Evolutionary conservation across 768 basidiomycete species (phyloP).

Genomic region (Mycena floridula): DNA sequence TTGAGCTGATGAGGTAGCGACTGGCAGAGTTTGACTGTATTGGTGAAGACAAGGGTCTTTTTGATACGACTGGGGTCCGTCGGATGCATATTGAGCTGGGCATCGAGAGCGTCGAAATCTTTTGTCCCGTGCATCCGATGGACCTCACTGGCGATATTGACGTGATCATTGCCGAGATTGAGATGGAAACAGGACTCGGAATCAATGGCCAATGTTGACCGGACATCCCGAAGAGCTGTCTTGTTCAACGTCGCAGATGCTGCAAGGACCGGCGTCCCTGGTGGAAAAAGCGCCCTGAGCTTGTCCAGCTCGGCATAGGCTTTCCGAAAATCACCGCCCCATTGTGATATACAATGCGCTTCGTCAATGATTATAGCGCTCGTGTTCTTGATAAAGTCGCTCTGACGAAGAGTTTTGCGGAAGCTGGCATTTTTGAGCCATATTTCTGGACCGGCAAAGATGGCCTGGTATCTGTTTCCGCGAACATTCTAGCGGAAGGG

Average conservation of each 20-base stretch:
- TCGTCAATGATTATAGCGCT: conserved; percentile 16
- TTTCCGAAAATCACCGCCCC: conserved; percentile 18
- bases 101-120: conserved; percentile 17
- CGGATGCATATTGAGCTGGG: conserved; percentile 4
- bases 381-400: conserved; percentile 13
- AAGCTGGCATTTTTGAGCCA: conserved; percentile 25
- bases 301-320: conserved; percentile 11
- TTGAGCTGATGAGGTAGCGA: neutral
- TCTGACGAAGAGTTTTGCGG: conserved; percentile 14
- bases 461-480: conserved; percentile 15
- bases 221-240: conserved; percentile 18
- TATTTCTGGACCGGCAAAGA: conserved; percentile 35
- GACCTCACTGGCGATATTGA: conserved; percentile 25
- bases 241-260: conserved; percentile 15
- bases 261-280: conserved; percentile 11
- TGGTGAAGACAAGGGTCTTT: conserved; percentile 8
- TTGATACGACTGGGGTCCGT: neutral
- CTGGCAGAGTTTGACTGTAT: neutral
- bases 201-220: conserved; percentile 16
- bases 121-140: conserved; percentile 14
- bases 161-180: conserved; percentile 30
- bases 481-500: conserved; percentile 18
- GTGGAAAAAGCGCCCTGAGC: conserved; percentile 11
- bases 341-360: conserved; percentile 20
- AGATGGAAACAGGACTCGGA: conserved; percentile 18